These are phyloP conservation scores for Calonectria pteridis DNA, from an alignment of 2,329 filamentous ascomycete genomes.

Conservation along the genomic window DNA sequence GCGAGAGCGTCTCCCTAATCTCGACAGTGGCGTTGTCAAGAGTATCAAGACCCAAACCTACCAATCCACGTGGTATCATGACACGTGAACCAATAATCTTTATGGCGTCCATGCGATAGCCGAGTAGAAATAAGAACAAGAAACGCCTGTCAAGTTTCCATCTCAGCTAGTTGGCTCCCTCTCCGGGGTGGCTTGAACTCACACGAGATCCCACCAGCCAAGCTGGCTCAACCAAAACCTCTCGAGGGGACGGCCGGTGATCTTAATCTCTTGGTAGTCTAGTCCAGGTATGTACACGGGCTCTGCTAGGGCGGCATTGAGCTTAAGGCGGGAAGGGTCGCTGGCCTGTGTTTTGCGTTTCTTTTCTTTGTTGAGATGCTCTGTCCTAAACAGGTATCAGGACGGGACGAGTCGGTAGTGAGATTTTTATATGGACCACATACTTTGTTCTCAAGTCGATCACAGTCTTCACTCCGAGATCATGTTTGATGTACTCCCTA, in stretches of 20 bases:
- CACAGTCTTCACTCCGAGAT: slow-evolving; percentile 76
- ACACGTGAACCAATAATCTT: slow-evolving; percentile 76
- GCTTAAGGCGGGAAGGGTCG: slow-evolving; percentile 51
- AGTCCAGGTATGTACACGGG: slow-evolving; percentile 74
- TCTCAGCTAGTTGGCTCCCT: neutral
- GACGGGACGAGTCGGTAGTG: neutral
- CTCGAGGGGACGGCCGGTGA: slow-evolving; percentile 81
- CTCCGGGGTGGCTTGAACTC: slow-evolving; percentile 39
- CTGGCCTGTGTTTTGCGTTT: slow-evolving; percentile 66
- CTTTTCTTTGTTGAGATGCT: slow-evolving; percentile 76
- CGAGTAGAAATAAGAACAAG: slow-evolving; percentile 71
- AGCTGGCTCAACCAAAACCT: slow-evolving; percentile 75
- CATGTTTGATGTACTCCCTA: slow-evolving; percentile 67
- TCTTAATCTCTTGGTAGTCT: slow-evolving; percentile 74
- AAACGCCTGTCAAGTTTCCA: slow-evolving; percentile 54
- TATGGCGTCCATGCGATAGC: slow-evolving; percentile 78
- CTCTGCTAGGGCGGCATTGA: slow-evolving; percentile 64
- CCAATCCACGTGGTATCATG: slow-evolving; percentile 78
- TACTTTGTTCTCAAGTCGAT: slow-evolving; percentile 85
- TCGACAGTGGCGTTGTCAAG: slow-evolving; percentile 76
- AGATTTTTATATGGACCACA: neutral
- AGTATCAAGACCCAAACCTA: slow-evolving; percentile 77
- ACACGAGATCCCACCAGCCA: slow-evolving; percentile 76
- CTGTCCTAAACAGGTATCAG: slow-evolving; percentile 65
- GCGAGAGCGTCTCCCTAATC: slow-evolving; percentile 58